Conservation (phyloP, 805 yeast genomes). For the Wickerhamomyces chaumierensis region DNA sequence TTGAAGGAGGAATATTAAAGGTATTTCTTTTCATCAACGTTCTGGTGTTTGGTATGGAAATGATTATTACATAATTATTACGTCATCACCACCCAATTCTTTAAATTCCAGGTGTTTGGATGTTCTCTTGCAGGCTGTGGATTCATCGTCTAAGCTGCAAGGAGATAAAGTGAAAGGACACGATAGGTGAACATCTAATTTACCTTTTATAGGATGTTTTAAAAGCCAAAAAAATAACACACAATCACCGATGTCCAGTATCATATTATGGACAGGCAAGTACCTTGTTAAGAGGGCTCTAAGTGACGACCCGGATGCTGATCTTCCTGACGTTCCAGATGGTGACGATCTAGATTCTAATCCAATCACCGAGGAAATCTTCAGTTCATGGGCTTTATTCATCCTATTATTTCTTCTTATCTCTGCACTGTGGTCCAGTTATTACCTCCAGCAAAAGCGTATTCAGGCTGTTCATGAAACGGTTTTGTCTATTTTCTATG, state of each 20-base stretch:
- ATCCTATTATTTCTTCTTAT: constrained; percentile 72
- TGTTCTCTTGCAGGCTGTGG: too few relatives aligned
- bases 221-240: too few relatives aligned
- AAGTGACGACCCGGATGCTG: constrained; percentile 15
- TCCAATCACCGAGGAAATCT: constrained; percentile 90
- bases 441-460: constrained; percentile 80
- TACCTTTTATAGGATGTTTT: too few relatives aligned
- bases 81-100: too few relatives aligned
- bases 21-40: too few relatives aligned
- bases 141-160: too few relatives aligned
- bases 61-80: too few relatives aligned
- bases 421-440: constrained; percentile 90
- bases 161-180: too few relatives aligned
- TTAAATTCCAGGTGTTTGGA: too few relatives aligned
- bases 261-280: constrained; percentile 13
- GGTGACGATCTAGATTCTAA: constrained; percentile 52
- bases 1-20: too few relatives aligned
- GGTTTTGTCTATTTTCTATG: constrained; percentile 88
- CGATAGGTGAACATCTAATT: not conserved
- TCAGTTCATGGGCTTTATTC: constrained; percentile 94
- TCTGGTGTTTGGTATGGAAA: too few relatives aligned
- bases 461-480: constrained; percentile 98
- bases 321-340: constrained; percentile 28
- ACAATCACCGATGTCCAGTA: constrained; percentile 10
- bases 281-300: constrained; percentile 16